Evolutionary conservation across 768 basidiomycete genomes (phyloP), one percentile per base, ranked within the genome.

Genomic region (Chalciporus pseudorubinellus): DNA sequence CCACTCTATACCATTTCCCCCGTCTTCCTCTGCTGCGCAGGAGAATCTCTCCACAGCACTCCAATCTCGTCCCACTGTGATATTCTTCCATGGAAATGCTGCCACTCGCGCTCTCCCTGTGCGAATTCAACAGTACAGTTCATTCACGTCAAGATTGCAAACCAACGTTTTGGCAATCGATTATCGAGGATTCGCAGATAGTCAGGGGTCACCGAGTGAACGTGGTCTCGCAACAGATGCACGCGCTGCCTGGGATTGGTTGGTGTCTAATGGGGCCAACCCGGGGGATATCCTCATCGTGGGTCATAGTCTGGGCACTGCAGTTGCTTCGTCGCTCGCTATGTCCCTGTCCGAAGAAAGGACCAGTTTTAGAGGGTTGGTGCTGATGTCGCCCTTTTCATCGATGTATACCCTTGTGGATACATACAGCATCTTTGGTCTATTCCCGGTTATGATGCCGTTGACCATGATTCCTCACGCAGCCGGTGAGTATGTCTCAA

Each of bases 41-140:
- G 61, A 70, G 3, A 75, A 77, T 39, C 72, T 92, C 31, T 63
- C 75, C 14, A 56, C 71, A 18, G 86, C 90, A 1, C 68, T 94
- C 16, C 68, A 71, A 12, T 56, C 71, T 1, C 69, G 77, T 22
- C 92, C 92, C 0, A 94, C 88, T 0, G 73, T 95, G n/a, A 74
- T 98, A n/a, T 95, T 89, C 71, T 75, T 95, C 39, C 95, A 98
- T 57, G 95, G 95, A 10, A 95, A 95, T 55, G 87, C 85, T 0
- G 94, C 77, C 0, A 92, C 89, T 0, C 82, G 95, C 14, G 89
- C 89, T 0, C 74, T 80, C 6, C 56, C 71, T 1, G 77, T 75
- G 38, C 87, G 95, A 11, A 74, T 94, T n/a, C 77, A 75, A 16
- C 77, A 84, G 34, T 92, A 92, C 63, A 70, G 76, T 16, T 75